These are phyloP conservation scores for Ophiocordyceps camponoti-floridani DNA, from an alignment of 2,329 filamentous ascomycete species.

Conservation along the genomic window DNA sequence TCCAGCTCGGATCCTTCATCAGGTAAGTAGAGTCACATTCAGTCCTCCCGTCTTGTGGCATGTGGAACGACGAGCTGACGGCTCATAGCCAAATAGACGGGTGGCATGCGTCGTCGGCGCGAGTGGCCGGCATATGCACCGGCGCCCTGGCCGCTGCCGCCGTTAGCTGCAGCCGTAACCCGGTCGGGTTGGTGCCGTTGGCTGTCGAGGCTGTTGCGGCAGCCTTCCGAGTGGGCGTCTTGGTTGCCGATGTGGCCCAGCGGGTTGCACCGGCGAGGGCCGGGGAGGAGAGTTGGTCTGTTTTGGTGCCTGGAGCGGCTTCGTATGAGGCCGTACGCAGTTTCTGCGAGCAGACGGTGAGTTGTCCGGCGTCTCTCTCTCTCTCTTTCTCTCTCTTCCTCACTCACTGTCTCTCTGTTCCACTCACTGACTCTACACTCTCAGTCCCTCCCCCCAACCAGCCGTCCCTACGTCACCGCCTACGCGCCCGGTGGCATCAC, in stretches of 20 bases:
- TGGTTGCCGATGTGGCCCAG: conserved; percentile 1
- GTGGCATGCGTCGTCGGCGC: neutral
- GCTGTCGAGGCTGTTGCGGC: conserved; percentile 2
- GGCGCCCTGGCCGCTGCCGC: conserved; percentile 2
- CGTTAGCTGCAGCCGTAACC: conserved; percentile 1
- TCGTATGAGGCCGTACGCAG: neutral
- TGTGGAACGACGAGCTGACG: neutral
- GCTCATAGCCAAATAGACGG: neutral
- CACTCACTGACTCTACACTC: neutral
- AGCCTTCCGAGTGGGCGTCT: conserved; percentile 2
- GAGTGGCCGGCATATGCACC: conserved; percentile 1
- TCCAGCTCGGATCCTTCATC: conserved; percentile 2
- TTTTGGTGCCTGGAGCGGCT: conserved; percentile 1
- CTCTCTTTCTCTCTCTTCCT: neutral
- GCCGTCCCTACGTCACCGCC: conserved; percentile 2
- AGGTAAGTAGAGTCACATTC: neutral
- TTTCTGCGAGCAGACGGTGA: conserved; percentile 1
- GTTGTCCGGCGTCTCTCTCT: neutral
- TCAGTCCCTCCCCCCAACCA: conserved; percentile 1
- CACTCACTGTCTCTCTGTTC: no score
- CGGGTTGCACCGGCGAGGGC: neutral
- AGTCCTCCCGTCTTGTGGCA: neutral
- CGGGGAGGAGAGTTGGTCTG: neutral
- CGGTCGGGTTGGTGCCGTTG: conserved; percentile 1
- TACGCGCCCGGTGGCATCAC: conserved; percentile 2